Evolutionary conservation across 2,329 filamentous ascomycete species (phyloP).

Genomic region (Grosmannia huntii): DNA sequence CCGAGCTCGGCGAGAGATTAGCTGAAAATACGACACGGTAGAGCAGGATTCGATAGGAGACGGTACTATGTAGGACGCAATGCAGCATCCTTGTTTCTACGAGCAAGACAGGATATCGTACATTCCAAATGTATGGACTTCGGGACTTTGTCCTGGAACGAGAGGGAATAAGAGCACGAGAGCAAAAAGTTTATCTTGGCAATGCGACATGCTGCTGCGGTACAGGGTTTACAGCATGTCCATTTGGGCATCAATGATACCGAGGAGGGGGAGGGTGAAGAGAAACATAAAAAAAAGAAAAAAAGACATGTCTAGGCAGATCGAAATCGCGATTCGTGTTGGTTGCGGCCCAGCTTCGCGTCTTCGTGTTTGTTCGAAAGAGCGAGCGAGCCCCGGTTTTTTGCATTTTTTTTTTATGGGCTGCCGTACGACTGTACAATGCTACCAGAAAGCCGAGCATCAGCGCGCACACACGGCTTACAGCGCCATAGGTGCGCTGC

Average conservation of each 20-base stretch:
- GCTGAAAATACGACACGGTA: neutral
- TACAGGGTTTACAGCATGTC: neutral
- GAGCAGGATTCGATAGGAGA: too few species aligned
- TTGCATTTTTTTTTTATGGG: neutral
- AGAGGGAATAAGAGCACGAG: neutral
- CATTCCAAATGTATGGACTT: neutral
- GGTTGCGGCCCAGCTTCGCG: neutral
- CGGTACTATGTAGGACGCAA: too few species aligned
- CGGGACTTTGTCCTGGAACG: neutral
- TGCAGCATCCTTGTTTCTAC: neutral
- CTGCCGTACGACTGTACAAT: neutral
- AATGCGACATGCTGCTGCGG: neutral
- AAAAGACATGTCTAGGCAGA: neutral
- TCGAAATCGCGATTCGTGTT: neutral
- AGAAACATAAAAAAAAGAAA: neutral
- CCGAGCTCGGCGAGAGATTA: neutral
- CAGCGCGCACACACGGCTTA: neutral
- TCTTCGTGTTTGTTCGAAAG: constrained; percentile 1
- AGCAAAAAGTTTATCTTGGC: neutral
- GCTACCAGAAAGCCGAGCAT: neutral
- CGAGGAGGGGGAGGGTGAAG: neutral
- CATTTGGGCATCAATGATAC: neutral
- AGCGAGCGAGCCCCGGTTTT: neutral
- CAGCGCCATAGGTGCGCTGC: neutral
- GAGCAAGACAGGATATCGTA: neutral